Base-by-base conservation (phyloP, 192 early-diverging fungal species). In the Gigaspora rosea region DNA sequence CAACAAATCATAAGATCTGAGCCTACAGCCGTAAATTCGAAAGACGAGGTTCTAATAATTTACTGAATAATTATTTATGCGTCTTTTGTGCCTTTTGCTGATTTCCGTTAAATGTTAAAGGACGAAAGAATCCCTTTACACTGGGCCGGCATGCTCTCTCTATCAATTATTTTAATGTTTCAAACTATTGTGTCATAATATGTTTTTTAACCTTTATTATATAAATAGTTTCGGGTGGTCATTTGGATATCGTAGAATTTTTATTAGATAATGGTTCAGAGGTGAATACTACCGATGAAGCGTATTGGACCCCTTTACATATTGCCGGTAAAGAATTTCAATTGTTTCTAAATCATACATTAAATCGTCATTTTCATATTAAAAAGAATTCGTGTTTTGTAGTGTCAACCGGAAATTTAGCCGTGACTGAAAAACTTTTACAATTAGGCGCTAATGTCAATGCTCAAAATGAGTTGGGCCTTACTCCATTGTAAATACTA, bases 21-120 rank as follows among this genome's bases (percentile, higher is more conserved):
- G 63, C 82, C 79, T 33, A 73, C 64, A 51, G 71, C 84, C 48
- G 79, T 87, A 61, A 85, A 88, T 76, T 84, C 88, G 32, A 85
- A 89, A 63, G 95, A 96, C 78, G 87, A 92, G 48, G 82, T 78
- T 77, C 64, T 85, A 85, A 57, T 89, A 89, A 4, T 87, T 88
- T 4, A 78, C 90, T 77, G 75, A 69, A 69, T n/a, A n/a, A n/a
- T n/a, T n/a, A 67, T 70, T 48, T n/a, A 20, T 22, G 11, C 7
- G 32, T 71, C 36, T 47, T 51, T 56, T 50, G 33, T 65, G 13
- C 16, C 15, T 35, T n/a, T 62, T 13, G 47, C 47, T 59, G 8
- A 36, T 59, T 41, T 15, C 54, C 20, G 50, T 33, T 27, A 13
- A 13, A 49, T 36, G 52, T 18, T 46, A 52, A 56, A 84, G 78